phyloP scores from a whole-genome alignment of 1,139 yeast species.

The Debaryomycetaceae sp. region DNA sequence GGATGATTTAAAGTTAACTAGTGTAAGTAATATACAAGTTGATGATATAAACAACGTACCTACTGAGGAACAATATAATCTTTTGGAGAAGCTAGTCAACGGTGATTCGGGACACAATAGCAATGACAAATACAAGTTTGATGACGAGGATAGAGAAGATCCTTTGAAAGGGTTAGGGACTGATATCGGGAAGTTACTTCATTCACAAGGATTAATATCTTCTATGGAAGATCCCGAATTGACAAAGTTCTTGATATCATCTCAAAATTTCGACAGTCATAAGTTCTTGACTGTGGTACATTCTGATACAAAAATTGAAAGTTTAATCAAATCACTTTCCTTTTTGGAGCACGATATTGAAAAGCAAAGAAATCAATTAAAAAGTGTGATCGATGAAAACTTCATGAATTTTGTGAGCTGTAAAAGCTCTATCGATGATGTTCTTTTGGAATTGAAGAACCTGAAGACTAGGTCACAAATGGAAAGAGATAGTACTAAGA shows the following conservation, averaged over 20 bases:
- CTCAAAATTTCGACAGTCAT: conserved; percentile 70
- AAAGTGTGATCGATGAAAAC: conserved; percentile 67
- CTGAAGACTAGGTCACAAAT: conserved; percentile 37
- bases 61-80: conserved; percentile 28
- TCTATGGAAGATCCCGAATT: conserved; percentile 42
- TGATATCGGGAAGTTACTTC: conserved; percentile 41
- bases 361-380: conserved; percentile 63
- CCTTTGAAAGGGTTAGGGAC: conserved; percentile 54
- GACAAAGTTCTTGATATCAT: conserved; percentile 61
- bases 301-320: conserved; percentile 62
- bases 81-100: conserved; percentile 25
- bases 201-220: conserved; percentile 32
- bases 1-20: conserved; percentile 18
- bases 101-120: conserved; percentile 5
- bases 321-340: conserved; percentile 54
- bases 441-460: conserved; percentile 30
- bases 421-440: conserved; percentile 53
- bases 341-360: conserved; percentile 60
- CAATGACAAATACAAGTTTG: conserved; percentile 8
- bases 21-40: conserved; percentile 18
- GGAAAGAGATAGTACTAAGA: conserved; percentile 33
- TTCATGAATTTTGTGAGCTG: conserved; percentile 73
- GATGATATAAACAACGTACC: conserved; percentile 21
- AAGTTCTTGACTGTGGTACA: conserved; percentile 70
- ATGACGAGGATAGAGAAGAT: conserved; percentile 36